phyloP scores from a whole-genome alignment of 2,329 filamentous ascomycete genomes.

The Cylindrodendrum hubeiense region DNA sequence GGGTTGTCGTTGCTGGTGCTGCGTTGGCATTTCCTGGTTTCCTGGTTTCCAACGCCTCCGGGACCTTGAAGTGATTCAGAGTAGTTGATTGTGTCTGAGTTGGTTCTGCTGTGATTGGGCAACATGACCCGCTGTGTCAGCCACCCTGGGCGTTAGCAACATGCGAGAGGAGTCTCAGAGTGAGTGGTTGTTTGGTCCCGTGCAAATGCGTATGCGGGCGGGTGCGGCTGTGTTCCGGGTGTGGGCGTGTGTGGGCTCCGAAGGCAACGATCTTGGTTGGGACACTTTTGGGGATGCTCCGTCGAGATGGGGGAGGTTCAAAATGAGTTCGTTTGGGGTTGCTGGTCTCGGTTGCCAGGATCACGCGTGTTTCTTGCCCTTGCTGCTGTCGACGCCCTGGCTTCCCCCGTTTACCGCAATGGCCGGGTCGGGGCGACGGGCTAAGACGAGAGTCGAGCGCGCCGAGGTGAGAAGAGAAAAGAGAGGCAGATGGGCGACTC shows the following conservation, averaged over 20 bases:
- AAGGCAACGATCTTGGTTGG: neutral
- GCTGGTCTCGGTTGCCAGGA: neutral
- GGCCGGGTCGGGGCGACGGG: neutral
- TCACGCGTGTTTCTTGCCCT: neutral
- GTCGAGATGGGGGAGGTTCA: neutral
- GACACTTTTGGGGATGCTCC: neutral
- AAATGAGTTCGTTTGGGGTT: neutral
- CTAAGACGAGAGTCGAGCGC: neutral
- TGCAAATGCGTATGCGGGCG: neutral
- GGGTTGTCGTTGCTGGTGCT: neutral
- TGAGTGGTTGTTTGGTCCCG: neutral
- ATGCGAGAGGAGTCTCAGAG: neutral
- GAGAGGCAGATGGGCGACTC: neutral
- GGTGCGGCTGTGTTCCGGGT: constrained; percentile 1
- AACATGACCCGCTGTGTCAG: neutral
- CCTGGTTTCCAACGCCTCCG: neutral
- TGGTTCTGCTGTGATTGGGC: neutral
- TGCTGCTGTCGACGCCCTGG: neutral
- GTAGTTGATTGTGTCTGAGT: neutral
- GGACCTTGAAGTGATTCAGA: neutral
- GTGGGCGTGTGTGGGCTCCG: neutral
- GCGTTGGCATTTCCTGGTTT: too few relatives aligned
- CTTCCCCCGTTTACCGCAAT: constrained; percentile 1
- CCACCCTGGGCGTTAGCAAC: neutral
- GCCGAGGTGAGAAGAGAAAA: neutral